A percentile compares a stretch with the other conserved stretches of the same genome.
phyloP scores from a whole-genome alignment of 768 basidiomycete genomes.

The Pisolithus sp. region DNA sequence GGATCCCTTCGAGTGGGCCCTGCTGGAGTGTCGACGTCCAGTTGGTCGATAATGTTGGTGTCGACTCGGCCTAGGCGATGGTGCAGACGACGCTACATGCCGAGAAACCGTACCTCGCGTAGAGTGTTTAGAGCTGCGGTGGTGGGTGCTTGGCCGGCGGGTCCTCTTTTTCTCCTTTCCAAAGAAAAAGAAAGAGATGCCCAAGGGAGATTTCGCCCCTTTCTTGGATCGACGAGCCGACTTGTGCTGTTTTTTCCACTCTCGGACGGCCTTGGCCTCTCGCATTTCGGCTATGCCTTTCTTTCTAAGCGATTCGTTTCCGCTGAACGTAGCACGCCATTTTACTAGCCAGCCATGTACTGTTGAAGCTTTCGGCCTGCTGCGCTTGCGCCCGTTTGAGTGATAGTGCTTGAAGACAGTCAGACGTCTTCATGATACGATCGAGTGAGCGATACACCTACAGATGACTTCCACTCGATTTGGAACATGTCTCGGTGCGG shows the following conservation, averaged over 20 bases:
- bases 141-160: slow-evolving; percentile 6
- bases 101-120: slow-evolving; percentile 10
- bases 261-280: slow-evolving; percentile 37
- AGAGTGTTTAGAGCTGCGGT: slow-evolving; percentile 7
- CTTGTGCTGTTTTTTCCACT: slow-evolving; percentile 23
- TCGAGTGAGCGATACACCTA: slow-evolving; percentile 11
- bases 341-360: slow-evolving; percentile 80
- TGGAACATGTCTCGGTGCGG: slow-evolving; percentile 16
- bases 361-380: slow-evolving; percentile 46
- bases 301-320: slow-evolving; percentile 53
- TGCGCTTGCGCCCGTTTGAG: slow-evolving; percentile 35
- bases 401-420: slow-evolving; percentile 23
- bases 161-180: slow-evolving; percentile 10
- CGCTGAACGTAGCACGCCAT: slow-evolving; percentile 63
- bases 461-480: slow-evolving; percentile 30
- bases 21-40: slow-evolving; percentile 16
- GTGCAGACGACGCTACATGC: slow-evolving; percentile 7
- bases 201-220: slow-evolving; percentile 10
- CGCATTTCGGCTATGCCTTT: slow-evolving; percentile 72
- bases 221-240: slow-evolving; percentile 14
- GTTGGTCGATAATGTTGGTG: neutral
- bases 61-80: slow-evolving; percentile 8
- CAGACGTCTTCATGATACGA: neutral
- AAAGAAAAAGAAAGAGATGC: slow-evolving; percentile 24
- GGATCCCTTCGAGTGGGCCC: slow-evolving; percentile 6